Evolutionary conservation across 225 moss, liverwort and hornwort genomes (phyloP).

Genomic region (Sphagnum contortum): DNA sequence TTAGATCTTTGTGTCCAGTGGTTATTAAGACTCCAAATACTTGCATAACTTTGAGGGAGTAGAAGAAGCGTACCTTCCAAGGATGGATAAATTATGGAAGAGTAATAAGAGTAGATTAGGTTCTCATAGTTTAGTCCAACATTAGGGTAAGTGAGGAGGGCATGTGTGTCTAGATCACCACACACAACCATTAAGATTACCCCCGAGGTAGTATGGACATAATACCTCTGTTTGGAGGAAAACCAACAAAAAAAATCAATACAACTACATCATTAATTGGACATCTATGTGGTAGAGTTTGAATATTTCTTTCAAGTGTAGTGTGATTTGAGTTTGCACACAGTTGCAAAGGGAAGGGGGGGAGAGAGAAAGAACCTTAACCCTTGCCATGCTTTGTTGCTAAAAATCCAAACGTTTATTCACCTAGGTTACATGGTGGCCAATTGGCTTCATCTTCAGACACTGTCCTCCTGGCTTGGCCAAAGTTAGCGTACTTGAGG

Average conservation of each 20-base stretch:
- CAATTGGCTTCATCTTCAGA: too few relatives aligned
- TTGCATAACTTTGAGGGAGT: background rate
- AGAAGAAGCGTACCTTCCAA: too few relatives aligned
- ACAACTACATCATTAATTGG: background rate
- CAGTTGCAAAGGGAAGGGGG: too few relatives aligned
- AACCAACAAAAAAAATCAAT: background rate
- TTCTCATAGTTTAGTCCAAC: constrained; percentile 74
- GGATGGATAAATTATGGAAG: too few relatives aligned
- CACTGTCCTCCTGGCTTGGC: constrained; percentile 43
- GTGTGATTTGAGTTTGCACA: background rate
- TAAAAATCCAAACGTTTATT: too few relatives aligned
- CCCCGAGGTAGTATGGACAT: constrained; percentile 54
- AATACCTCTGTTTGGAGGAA: constrained; percentile 26
- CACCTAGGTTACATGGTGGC: too few relatives aligned
- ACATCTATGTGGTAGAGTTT: background rate
- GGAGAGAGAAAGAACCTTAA: too few relatives aligned
- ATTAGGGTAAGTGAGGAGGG: constrained; percentile 80
- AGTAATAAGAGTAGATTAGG: too few relatives aligned
- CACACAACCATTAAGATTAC: constrained; percentile 69
- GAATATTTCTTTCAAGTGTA: background rate
- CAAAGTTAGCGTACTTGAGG: constrained; percentile 89
- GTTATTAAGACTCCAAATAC: too few relatives aligned
- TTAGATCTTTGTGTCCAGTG: too few relatives aligned
- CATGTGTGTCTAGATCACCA: constrained; percentile 69
- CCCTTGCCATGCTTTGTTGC: too few relatives aligned